A percentile compares a stretch with the other conserved stretches of the same genome.
phyloP scores from a whole-genome alignment of 78 protist species.

The Dictyostelium firmibasis region DNA sequence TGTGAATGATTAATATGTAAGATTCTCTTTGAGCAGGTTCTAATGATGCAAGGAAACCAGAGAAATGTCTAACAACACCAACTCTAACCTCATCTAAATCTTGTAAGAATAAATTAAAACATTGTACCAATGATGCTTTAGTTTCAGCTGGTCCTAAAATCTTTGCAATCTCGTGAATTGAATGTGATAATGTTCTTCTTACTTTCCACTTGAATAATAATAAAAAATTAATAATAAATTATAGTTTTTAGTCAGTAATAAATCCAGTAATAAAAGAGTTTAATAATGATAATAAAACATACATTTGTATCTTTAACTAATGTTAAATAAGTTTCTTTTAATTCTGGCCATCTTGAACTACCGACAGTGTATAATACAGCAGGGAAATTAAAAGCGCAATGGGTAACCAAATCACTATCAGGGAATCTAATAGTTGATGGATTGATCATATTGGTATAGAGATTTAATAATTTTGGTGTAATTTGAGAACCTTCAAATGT shows the following conservation, averaged over 20 bases:
- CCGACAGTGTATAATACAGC: constrained; percentile 79
- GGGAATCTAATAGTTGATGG: constrained; percentile 34
- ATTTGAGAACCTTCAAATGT: constrained; percentile 69
- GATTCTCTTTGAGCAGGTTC: constrained; percentile 25
- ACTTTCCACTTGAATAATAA: constrained; percentile 69
- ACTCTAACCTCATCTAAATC: constrained; percentile 85
- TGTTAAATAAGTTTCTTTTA: constrained; percentile 49
- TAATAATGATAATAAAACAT: neutral
- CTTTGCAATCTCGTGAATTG: constrained; percentile 81
- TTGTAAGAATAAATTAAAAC: constrained; percentile 72
- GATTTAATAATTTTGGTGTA: constrained; percentile 38
- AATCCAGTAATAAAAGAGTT: no score
- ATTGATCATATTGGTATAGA: constrained; percentile 46
- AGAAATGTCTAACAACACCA: constrained; percentile 75
- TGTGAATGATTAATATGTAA: constrained; percentile 32
- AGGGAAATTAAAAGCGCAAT: constrained; percentile 85
- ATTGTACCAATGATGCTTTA: constrained; percentile 28
- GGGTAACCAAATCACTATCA: constrained; percentile 70
- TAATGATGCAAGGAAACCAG: constrained; percentile 34
- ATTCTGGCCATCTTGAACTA: constrained; percentile 76
- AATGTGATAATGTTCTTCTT: constrained; percentile 82
- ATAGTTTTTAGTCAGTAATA: no score
- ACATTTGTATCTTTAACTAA: constrained; percentile 68
- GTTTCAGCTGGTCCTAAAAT: constrained; percentile 78
- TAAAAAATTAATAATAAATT: neutral